Base-by-base conservation (phyloP, 495 filamentous ascomycete species). In the Rostrohypoxylon terebratum region DNA sequence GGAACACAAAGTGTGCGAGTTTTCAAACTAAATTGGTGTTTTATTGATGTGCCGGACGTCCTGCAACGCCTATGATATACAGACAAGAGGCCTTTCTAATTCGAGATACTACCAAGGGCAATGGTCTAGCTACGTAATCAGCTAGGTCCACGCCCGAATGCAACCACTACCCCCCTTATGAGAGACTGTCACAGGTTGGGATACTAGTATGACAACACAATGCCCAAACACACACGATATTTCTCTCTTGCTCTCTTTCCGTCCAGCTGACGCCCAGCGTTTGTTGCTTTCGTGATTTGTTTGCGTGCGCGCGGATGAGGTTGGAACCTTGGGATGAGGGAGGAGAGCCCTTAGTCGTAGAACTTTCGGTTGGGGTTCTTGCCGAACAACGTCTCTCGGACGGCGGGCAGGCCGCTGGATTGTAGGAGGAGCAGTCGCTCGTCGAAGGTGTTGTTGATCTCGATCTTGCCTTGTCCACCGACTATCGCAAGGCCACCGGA, bases 371-470 rank as follows among this genome's bases (percentile, higher is more conserved):
- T 97, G 55, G 87, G 85, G 83, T 98, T 98, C 83, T 91, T 88
- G 45, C 96, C 96, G 76, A 98, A 98, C 42, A 99, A 83, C 3
- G 88, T 90, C 78, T 91, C 87, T 69, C 96, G 88, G 71, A 99
- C 90, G 34, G 89, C 90, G 11, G 96, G 96, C 44, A 98, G 86
- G 28, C 92, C 93, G 73, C 92, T 93, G 61, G 89, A 89, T 79
- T 95, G 90, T 42, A 98, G 87, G 62, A 98, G 83, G 68, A 89
- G 90, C 80, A 99, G 83, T 61, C 96, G 89, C 78, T 97, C 92
- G 74, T 98, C 96, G 54, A 98, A 90, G 25, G 96, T 98, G 83
- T 99, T 98, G 88, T 97, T 94, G 79, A 99, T 97, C 72, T 97
- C 93, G 80, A 99, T 98, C 86, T 94, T 97, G 77, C 96, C 96